These are phyloP conservation scores for Paraconiothyrium brasiliense DNA, from an alignment of 2,329 filamentous ascomycete species.

Conservation along the genomic window DNA sequence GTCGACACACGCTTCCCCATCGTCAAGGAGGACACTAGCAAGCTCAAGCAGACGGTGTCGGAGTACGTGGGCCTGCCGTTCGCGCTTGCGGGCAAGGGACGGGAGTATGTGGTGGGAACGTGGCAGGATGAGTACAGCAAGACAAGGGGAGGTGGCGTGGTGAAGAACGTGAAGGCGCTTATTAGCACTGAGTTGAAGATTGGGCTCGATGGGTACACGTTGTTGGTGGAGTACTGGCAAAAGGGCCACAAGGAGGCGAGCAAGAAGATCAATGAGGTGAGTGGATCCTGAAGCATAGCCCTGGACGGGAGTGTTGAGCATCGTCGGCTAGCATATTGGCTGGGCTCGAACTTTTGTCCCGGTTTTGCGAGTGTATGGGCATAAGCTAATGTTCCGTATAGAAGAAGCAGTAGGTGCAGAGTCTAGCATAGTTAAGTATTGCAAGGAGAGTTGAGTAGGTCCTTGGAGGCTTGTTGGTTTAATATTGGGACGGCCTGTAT, in stretches of 20 bases:
- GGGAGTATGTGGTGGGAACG: slow-evolving; percentile 48
- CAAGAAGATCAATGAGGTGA: slow-evolving; percentile 48
- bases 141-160: slow-evolving; percentile 45
- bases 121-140: slow-evolving; percentile 53
- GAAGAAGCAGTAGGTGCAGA: slow-evolving; percentile 7
- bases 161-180: slow-evolving; percentile 48
- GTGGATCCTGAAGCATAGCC: neutral
- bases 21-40: slow-evolving; percentile 60
- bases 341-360: neutral
- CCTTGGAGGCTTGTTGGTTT: neutral
- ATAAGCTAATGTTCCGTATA: neutral
- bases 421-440: neutral
- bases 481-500: slow-evolving; percentile 2
- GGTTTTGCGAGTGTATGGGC: neutral
- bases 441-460: neutral
- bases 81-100: slow-evolving; percentile 35
- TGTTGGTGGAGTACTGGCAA: slow-evolving; percentile 42
- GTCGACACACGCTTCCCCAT: slow-evolving; percentile 51
- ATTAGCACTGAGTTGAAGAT: slow-evolving; percentile 53
- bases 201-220: slow-evolving; percentile 42
- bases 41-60: slow-evolving; percentile 45
- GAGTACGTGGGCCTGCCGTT: slow-evolving; percentile 41
- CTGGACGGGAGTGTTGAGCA: no score
- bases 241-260: slow-evolving; percentile 45
- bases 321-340: neutral